phyloP scores from a whole-genome alignment of 2,329 filamentous ascomycete species.

The Colletotrichum orbiculare region DNA sequence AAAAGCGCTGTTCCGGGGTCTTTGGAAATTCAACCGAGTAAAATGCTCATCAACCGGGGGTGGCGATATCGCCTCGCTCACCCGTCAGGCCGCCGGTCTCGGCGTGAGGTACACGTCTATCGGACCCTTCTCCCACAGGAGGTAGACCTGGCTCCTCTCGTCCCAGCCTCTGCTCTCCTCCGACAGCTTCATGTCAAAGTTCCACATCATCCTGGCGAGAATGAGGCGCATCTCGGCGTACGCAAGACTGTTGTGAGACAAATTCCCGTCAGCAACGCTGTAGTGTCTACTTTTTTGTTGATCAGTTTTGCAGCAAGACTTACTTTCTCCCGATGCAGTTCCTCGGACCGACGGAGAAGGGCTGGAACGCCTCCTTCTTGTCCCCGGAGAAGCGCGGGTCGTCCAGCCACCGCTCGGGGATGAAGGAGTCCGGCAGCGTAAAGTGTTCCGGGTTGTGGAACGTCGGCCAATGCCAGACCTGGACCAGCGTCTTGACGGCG shows the following conservation, averaged over 20 bases:
- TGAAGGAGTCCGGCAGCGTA: slow-evolving; percentile 53
- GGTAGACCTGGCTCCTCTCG: background rate
- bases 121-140: slow-evolving; percentile 13
- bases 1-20: too few species aligned
- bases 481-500: slow-evolving; percentile 50
- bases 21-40: too few species aligned
- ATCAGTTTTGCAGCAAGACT: slow-evolving; percentile 12
- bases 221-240: background rate
- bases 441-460: slow-evolving; percentile 57
- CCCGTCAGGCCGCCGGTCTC: too few species aligned
- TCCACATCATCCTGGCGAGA: slow-evolving; percentile 12
- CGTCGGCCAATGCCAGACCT: slow-evolving; percentile 56
- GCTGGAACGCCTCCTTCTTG: slow-evolving; percentile 39
- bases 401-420: slow-evolving; percentile 52
- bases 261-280: accelerated
- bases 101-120: background rate
- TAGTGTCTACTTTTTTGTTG: accelerated
- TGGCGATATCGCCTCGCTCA: too few species aligned
- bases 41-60: too few species aligned
- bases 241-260: background rate
- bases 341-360: slow-evolving; percentile 44
- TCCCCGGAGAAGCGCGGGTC: slow-evolving; percentile 38
- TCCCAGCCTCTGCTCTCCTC: background rate
- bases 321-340: slow-evolving; percentile 48
- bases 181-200: slow-evolving; percentile 2